phyloP scores from a whole-genome alignment of 2,329 filamentous ascomycete genomes.

The Trichophaea hybrida region DNA sequence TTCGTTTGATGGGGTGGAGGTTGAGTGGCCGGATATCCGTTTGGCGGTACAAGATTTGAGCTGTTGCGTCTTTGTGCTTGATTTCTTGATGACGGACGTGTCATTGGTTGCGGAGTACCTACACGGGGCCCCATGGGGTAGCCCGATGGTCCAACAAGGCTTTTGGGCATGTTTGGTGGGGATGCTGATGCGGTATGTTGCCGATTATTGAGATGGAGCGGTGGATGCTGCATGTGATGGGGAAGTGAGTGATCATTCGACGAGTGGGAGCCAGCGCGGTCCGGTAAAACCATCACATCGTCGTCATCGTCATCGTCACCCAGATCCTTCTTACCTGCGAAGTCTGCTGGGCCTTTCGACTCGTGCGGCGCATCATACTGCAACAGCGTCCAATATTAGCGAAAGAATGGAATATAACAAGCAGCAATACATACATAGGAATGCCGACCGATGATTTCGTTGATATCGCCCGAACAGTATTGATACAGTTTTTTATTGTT shows the following conservation, averaged over 20 bases:
- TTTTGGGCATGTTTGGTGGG: conserved; percentile 51
- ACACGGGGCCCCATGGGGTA: conserved; percentile 19
- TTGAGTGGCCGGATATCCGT: conserved; percentile 45
- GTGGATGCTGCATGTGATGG: conserved; percentile 45
- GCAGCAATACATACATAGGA: conserved; percentile 57
- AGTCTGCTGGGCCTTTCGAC: conserved; percentile 89
- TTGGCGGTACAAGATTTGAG: conserved; percentile 55
- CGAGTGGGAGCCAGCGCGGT: conserved; percentile 40
- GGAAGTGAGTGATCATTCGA: conserved; percentile 36
- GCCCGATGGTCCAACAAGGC: conserved; percentile 12
- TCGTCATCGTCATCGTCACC: conserved; percentile 77
- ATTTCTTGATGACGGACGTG: conserved; percentile 66
- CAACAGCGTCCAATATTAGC: conserved; percentile 3
- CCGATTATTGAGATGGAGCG: conserved; percentile 60
- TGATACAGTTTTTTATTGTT: conserved; percentile 99
- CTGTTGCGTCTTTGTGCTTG: conserved; percentile 55
- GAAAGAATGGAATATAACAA: conserved; percentile 11
- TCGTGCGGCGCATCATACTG: conserved; percentile 89
- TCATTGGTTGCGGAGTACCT: conserved; percentile 24
- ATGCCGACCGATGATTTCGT: conserved; percentile 73
- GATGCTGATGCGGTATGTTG: conserved; percentile 75
- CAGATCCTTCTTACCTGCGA: conserved; percentile 60
- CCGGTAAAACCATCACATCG: conserved; percentile 48
- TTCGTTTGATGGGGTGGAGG: conserved; percentile 34
- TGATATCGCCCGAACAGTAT: conserved; percentile 89